A percentile compares a stretch with the other conserved stretches of the same genome.
These are phyloP conservation scores for Mycena latifolia DNA, from an alignment of 768 basidiomycete genomes.

Conservation along the genomic window DNA sequence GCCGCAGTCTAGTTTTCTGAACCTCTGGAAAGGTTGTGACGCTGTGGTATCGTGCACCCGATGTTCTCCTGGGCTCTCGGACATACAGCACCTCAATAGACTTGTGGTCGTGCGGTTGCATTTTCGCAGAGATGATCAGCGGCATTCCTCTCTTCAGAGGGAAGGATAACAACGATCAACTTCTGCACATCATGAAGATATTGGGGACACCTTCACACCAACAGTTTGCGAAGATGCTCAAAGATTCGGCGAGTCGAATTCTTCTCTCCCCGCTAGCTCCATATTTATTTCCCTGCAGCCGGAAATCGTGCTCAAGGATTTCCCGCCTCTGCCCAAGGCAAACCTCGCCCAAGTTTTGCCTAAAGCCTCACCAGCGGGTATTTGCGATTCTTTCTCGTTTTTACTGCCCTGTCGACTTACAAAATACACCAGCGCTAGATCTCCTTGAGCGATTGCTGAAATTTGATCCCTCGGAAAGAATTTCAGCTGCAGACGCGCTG, in stretches of 20 bases:
- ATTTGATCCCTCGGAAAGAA: constrained; percentile 93
- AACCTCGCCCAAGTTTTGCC: constrained; percentile 87
- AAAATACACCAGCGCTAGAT: constrained; percentile 77
- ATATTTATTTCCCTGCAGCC: constrained; percentile 60
- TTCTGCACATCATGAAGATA: constrained; percentile 97
- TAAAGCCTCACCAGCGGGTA: constrained; percentile 83
- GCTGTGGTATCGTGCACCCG: constrained; percentile 98
- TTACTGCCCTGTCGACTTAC: constrained; percentile 5
- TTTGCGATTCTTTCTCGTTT: neutral
- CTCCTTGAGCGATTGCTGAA: constrained; percentile 94
- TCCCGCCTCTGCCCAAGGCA: constrained; percentile 88
- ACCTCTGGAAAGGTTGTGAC: constrained; percentile 82
- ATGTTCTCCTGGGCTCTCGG: constrained; percentile 95
- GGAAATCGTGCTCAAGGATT: constrained; percentile 86
- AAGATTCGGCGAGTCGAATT: constrained; percentile 79
- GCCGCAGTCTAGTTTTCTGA: neutral
- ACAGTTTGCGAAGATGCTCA: constrained; percentile 88
- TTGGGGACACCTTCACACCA: constrained; percentile 95
- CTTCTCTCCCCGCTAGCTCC: constrained; percentile 1
- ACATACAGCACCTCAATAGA: constrained; percentile 99
- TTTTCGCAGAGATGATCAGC: constrained; percentile 99
- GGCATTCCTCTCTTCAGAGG: constrained; percentile 98
- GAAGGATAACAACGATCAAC: constrained; percentile 96
- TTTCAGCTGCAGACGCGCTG: constrained; percentile 92
- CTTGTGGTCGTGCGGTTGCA: constrained; percentile 99